These are phyloP conservation scores for Dentipellis sp. DNA, from an alignment of 768 basidiomycete genomes.

Conservation along the genomic window DNA sequence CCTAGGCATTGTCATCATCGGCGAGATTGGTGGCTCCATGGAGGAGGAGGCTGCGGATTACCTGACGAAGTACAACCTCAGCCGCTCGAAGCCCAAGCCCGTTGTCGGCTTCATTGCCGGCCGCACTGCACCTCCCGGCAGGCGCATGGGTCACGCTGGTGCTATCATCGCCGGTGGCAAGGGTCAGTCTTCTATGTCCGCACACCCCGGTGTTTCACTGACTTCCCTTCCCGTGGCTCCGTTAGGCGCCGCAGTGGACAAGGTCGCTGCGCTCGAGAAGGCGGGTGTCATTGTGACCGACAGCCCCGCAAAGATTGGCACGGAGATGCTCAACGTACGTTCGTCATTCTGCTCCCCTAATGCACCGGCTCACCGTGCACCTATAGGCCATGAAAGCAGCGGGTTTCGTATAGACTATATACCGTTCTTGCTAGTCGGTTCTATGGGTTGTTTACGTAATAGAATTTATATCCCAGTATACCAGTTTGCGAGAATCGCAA, in stretches of 20 bases:
- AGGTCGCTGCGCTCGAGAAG: constrained; percentile 81
- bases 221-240: too few relatives aligned
- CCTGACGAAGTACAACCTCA: constrained; percentile 88
- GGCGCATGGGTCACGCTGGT: constrained; percentile 98
- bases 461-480: constrained; percentile 10
- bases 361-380: constrained; percentile 2
- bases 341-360: background rate
- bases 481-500: constrained; percentile 2
- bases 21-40: constrained; percentile 98
- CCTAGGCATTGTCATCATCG: constrained; percentile 91
- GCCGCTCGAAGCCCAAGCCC: constrained; percentile 78
- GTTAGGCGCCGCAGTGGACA: constrained; percentile 82
- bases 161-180: constrained; percentile 98
- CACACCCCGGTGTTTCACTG: too few relatives aligned
- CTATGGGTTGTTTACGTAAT: constrained; percentile 28
- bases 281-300: constrained; percentile 93
- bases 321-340: constrained; percentile 75
- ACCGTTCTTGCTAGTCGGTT: constrained; percentile 9
- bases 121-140: constrained; percentile 92
- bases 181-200: constrained; percentile 35
- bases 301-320: constrained; percentile 92
- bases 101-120: constrained; percentile 98
- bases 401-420: constrained; percentile 44
- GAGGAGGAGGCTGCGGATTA: constrained; percentile 99
- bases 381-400: constrained; percentile 71